Conservation (phyloP, 2,329 filamentous ascomycete species). For the Arthroderma uncinatum region DNA sequence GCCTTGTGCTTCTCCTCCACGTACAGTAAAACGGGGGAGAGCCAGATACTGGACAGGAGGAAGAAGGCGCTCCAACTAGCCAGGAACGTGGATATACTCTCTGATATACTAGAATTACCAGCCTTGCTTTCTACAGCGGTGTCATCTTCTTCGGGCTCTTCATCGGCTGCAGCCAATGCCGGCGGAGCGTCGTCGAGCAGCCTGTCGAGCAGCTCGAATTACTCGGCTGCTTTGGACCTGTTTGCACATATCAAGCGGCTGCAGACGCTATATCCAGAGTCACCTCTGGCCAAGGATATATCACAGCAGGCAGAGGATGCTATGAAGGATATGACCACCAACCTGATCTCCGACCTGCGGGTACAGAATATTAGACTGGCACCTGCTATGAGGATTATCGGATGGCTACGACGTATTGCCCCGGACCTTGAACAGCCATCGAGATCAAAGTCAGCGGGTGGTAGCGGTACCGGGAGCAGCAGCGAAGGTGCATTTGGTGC, state of each 20-base stretch:
- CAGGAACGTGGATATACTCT: slow-evolving; percentile 76
- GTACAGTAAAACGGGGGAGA: slow-evolving; percentile 64
- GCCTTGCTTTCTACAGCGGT: slow-evolving; percentile 67
- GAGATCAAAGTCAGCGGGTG: slow-evolving; percentile 14
- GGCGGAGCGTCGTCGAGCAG: slow-evolving; percentile 17
- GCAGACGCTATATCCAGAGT: slow-evolving; percentile 69
- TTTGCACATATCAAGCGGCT: slow-evolving; percentile 87
- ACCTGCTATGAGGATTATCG: slow-evolving; percentile 77
- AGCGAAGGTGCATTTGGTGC: slow-evolving; percentile 64
- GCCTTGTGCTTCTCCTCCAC: slow-evolving; percentile 70
- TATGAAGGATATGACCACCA: slow-evolving; percentile 78
- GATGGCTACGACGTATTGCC: slow-evolving; percentile 77
- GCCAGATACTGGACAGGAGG: slow-evolving; percentile 58
- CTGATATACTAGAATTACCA: slow-evolving; percentile 84
- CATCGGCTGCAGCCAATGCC: slow-evolving; percentile 17
- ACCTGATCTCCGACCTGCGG: slow-evolving; percentile 67
- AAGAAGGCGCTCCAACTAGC: slow-evolving; percentile 71
- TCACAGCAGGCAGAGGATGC: slow-evolving; percentile 68
- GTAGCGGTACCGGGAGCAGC: slow-evolving; percentile 7
- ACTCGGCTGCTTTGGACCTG: slow-evolving; percentile 80
- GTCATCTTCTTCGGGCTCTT: slow-evolving; percentile 29
- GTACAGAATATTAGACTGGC: slow-evolving; percentile 74
- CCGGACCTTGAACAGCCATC: slow-evolving; percentile 56
- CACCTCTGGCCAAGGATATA: slow-evolving; percentile 61
- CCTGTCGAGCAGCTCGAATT: slow-evolving; percentile 51